Evolutionary conservation across 2,329 filamentous ascomycete species (phyloP).

Genomic region (Talaromyces sp.): DNA sequence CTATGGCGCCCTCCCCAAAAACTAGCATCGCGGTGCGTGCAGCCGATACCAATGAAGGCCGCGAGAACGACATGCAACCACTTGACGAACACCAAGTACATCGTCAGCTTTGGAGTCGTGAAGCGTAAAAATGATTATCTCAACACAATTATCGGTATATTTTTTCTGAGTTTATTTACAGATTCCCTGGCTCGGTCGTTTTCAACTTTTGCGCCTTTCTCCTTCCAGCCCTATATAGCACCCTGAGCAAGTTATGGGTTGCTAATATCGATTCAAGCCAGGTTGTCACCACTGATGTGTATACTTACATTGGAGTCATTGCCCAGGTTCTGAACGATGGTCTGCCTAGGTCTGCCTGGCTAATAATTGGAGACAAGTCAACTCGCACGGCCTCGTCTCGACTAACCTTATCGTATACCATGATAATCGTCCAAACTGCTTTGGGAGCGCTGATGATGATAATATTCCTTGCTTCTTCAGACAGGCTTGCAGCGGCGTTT

Average conservation of each 20-base stretch:
- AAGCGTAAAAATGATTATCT: neutral
- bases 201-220: neutral
- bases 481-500: conserved; percentile 55
- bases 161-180: neutral
- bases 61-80: neutral
- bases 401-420: conserved; percentile 57
- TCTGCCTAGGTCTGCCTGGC: conserved; percentile 62
- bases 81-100: neutral
- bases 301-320: conserved; percentile 64
- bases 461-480: conserved; percentile 51
- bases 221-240: neutral
- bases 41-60: neutral
- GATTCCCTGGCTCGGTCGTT: neutral
- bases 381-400: conserved; percentile 49
- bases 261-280: conserved; percentile 60
- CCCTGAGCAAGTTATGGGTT: conserved; percentile 48
- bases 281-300: conserved; percentile 60
- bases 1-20: neutral
- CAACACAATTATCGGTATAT: neutral
- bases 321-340: conserved; percentile 69
- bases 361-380: conserved; percentile 61
- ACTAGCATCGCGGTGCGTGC: neutral
- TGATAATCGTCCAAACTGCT: conserved; percentile 49
- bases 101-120: neutral
- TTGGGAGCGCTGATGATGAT: conserved; percentile 58